Evolutionary conservation across 768 basidiomycete genomes (phyloP).

Genomic region (Auricularia auricula-judae): DNA sequence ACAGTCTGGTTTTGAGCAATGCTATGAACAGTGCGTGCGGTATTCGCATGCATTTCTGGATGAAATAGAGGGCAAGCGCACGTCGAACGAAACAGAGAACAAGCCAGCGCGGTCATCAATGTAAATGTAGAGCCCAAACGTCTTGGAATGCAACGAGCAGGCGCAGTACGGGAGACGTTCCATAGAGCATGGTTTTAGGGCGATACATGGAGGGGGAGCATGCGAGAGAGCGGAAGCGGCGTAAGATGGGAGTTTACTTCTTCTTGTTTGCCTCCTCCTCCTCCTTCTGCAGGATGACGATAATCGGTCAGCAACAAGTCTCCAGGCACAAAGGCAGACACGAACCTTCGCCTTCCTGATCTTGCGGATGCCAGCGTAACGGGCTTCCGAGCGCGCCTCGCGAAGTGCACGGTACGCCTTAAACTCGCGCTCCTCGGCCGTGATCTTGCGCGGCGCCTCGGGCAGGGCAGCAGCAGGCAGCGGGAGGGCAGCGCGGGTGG

Average conservation of each 20-base stretch:
- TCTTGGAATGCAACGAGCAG: background rate
- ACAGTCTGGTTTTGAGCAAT: conserved; percentile 61
- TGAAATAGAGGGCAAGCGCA: conserved; percentile 15
- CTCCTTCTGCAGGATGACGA: conserved; percentile 48
- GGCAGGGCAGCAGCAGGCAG: conserved; percentile 56
- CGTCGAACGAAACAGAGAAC: background rate
- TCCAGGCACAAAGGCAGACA: conserved; percentile 6
- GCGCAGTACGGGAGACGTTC: background rate
- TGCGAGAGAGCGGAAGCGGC: background rate
- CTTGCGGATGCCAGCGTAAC: conserved; percentile 84
- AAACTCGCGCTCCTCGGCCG: conserved; percentile 79
- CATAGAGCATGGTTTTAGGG: background rate
- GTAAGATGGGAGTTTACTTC: conserved; percentile 42
- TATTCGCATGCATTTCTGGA: conserved; percentile 78
- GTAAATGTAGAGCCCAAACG: too few species aligned
- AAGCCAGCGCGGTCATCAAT: too few species aligned
- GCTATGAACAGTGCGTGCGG: conserved; percentile 64
- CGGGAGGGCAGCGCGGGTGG: conserved; percentile 54
- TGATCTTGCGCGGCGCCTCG: conserved; percentile 90
- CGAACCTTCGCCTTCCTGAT: conserved; percentile 74
- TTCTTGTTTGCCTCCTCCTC: conserved; percentile 91
- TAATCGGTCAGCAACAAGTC: conserved; percentile 10
- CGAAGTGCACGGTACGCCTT: conserved; percentile 86
- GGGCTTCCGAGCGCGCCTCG: conserved; percentile 63
- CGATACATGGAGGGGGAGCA: background rate